Evolutionary conservation across 176 grass and related monocot species (phyloP), one percentile per base, ranked within the genome.

Genomic region (Zea luxurians): DNA sequence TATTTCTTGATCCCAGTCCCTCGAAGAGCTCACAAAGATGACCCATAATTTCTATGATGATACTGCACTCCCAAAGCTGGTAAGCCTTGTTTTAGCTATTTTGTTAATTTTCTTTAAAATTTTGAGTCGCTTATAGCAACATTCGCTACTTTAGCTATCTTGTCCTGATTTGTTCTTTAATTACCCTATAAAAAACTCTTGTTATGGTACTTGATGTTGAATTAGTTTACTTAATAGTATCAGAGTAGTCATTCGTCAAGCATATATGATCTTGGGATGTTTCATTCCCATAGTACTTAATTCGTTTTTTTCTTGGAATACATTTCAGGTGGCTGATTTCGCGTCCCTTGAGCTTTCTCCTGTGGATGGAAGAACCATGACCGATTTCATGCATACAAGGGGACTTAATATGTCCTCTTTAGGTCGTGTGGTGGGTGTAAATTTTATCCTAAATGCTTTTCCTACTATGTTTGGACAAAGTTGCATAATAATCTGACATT

Each of bases 311-410:
- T 1, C 55, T 82, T 4, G 7, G 42, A 71, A 64, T 66, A 18
- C 42, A 61, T 73, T 78, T 57, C 82, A 99, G 96, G 96, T 99
- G 34, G 75, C 92, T 83, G 96, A 99, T 95, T 99, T 99, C 91
- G 96, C 92, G 15, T 99, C 96, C 70, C 96, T 99, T 68, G 96
- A 99, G 79, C 90, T 99, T 87, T 99, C 96, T 63, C 96, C 96
- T 50, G 96, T 99, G 70, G 96, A 99, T 89, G 96, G 96, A 77
- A 93, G 84, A 89, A 99, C 96, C 43, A 86, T 99, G 80, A 95
- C 92, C 0, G 96, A 99, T 91, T 99, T 99, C 80, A 95, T 99
- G 96, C 96, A 99, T 88, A 91, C 88, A 81, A 88, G 92, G 75
- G 96, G 96, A 36, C 90, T 96, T 70, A 99, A 85, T 77, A 90